Base-by-base conservation (phyloP, 2,329 filamentous ascomycete species). In the Fusarium abutilonis region DNA sequence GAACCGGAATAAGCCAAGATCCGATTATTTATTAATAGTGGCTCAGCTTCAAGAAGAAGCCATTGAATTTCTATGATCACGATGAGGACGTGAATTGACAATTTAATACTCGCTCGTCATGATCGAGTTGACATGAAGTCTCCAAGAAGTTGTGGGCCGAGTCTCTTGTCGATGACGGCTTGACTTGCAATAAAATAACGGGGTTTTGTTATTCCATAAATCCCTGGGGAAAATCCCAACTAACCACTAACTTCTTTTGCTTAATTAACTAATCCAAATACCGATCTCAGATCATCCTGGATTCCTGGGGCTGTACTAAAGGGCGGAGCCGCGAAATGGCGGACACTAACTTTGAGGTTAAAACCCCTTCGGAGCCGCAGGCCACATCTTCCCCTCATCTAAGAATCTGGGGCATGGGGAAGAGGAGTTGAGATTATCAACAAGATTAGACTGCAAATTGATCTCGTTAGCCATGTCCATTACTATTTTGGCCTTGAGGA, bases 291-390 rank as follows among this genome's bases (percentile, higher is more conserved):
- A 31, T 39, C 19, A n/a, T n/a, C n/a, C n/a, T n/a, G n/a, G n/a
- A 39, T 39, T 39, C 2, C 26, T 41, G 51, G 28, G 32, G 40
- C 35, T 40, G 48, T 40, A 52, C 64, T 60, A 66, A 64, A 63
- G 50, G 54, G 60, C 67, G 67, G 67, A 69, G 67, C 67, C 67
- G 67, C 67, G 67, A 52, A 66, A 68, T 69, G 65, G 67, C 63
- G 64, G 41, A 44, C 42, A 48, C 55, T 52, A 56, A 17, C 13
- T 31, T 15, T 44, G 52, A 69, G 54, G n/a, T n/a, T n/a, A n/a
- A n/a, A n/a, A n/a, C n/a, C n/a, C 42, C 46, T 52, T 64, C 67
- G 67, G 67, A 69, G 53, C 67, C 67, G 67, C 67, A 69, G 23
- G 56, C 54, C 47, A 63, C 40, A 45, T 29, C 44, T 66, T 52